Evolutionary conservation across 352 stramenopile genomes (phyloP).

Genomic region (Phytophthora sp.): DNA sequence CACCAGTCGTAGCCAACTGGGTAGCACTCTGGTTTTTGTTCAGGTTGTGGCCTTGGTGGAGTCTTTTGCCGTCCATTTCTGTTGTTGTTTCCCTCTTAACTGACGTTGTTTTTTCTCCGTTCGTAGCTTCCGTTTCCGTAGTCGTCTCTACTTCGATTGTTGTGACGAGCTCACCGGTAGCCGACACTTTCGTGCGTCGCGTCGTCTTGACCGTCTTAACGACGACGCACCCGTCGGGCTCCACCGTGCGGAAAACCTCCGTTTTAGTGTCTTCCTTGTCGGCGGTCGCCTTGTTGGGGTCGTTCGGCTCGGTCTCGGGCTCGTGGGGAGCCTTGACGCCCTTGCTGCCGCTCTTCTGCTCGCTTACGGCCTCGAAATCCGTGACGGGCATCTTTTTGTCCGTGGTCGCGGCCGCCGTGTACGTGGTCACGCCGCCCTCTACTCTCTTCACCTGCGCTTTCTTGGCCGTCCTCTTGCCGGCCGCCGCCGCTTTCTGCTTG

Average conservation of each 20-base stretch:
- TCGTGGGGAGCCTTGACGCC: conserved; percentile 9
- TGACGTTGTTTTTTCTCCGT: conserved; percentile 27
- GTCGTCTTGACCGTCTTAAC: conserved; percentile 31
- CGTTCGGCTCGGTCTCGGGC: conserved; percentile 30
- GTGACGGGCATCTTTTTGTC: conserved; percentile 14
- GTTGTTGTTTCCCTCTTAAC: conserved; percentile 24
- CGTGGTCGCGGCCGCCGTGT: conserved; percentile 22
- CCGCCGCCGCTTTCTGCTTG: conserved; percentile 22
- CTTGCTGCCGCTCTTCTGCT: conserved; percentile 25
- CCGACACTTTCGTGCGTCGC: conserved; percentile 1
- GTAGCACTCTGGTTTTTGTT: background rate
- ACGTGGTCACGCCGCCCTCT: conserved; percentile 35
- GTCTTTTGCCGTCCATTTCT: conserved; percentile 9
- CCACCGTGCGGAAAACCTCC: conserved; percentile 25
- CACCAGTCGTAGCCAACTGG: background rate
- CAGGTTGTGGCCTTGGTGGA: conserved; percentile 8
- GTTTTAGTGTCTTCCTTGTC: conserved; percentile 24
- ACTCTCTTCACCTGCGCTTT: conserved; percentile 17
- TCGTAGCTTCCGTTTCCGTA: conserved; percentile 19
- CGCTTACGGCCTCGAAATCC: conserved; percentile 37
- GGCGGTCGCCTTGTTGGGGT: conserved; percentile 14
- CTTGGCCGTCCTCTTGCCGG: conserved; percentile 8
- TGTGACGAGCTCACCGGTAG: conserved; percentile 14
- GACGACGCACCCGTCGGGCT: conserved; percentile 16
- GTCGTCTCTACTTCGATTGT: conserved; percentile 26